phyloP scores from a whole-genome alignment of 805 yeast genomes.

The Starmerella gropengiesseri region DNA sequence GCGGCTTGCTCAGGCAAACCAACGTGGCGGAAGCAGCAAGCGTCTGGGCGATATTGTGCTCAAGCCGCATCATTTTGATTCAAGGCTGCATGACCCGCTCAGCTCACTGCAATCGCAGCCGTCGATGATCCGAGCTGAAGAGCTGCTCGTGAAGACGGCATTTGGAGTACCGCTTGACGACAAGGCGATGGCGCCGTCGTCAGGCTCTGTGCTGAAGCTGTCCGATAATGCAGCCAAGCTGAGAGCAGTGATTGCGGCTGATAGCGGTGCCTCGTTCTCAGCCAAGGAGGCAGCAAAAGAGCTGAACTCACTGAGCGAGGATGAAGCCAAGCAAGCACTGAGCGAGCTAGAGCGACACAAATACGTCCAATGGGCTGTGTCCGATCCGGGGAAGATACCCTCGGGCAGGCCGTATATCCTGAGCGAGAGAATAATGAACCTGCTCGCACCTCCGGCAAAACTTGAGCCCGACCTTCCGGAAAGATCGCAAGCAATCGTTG shows the following conservation, averaged over 20 bases:
- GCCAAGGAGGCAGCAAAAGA: conserved; percentile 38
- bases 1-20: neutral
- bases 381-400: conserved; percentile 26
- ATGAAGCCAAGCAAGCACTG: conserved; percentile 40
- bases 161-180: conserved; percentile 27
- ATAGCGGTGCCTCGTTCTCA: conserved; percentile 37
- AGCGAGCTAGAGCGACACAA: conserved; percentile 38
- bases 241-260: conserved; percentile 47
- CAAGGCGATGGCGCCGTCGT: no score
- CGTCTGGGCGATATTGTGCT: neutral
- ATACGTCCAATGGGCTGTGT: conserved; percentile 31
- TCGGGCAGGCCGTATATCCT: conserved; percentile 45
- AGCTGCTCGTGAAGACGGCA: conserved; percentile 35
- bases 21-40: no score
- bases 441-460: conserved; percentile 32
- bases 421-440: conserved; percentile 40
- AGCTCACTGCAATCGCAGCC: conserved; percentile 11
- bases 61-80: neutral
- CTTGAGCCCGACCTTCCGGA: conserved; percentile 35
- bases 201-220: conserved; percentile 25
- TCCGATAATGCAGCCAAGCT: conserved; percentile 18
- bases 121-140: conserved; percentile 29
- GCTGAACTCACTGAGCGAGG: conserved; percentile 39
- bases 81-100: conserved; percentile 10
- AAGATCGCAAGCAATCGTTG: conserved; percentile 38